Evolutionary conservation across 345 rosid genomes (phyloP).

Genomic region (Salix purpurea): DNA sequence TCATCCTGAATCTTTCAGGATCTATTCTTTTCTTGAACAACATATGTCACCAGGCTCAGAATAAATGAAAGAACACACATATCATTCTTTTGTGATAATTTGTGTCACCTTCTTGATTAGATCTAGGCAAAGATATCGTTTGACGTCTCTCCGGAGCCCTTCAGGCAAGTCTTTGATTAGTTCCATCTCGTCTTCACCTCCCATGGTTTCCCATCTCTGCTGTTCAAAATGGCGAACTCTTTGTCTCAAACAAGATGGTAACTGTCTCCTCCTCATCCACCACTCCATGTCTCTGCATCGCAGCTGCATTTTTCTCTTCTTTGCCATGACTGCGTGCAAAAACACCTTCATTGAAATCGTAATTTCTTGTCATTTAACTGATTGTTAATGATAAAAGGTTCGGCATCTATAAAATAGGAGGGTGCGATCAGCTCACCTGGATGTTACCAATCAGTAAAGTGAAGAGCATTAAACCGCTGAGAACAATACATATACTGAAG

Average conservation of each 20-base stretch:
- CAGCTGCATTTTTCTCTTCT: conserved; percentile 75
- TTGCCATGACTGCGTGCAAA: conserved; percentile 67
- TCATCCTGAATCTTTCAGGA: no score
- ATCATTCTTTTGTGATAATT: not conserved
- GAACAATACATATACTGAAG: conserved; percentile 73
- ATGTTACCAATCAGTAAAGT: conserved; percentile 79
- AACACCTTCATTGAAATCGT: conserved; percentile 46
- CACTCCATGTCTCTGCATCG: conserved; percentile 76
- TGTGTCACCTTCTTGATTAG: conserved; percentile 66
- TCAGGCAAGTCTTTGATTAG: conserved; percentile 73
- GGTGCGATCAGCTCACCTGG: conserved; percentile 43
- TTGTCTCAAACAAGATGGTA: conserved; percentile 66
- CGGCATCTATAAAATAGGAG: not conserved
- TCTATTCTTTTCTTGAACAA: no score
- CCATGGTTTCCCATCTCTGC: conserved; percentile 68
- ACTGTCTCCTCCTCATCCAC: conserved; percentile 94
- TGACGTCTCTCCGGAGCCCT: conserved; percentile 82
- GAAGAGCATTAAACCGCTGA: conserved; percentile 75
- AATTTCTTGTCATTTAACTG: conserved; percentile 1
- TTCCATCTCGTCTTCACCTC: conserved; percentile 74
- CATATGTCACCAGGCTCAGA: no score
- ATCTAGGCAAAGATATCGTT: conserved; percentile 75
- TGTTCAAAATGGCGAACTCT: conserved; percentile 75
- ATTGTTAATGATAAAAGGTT: not conserved
- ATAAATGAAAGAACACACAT: not conserved